Evolutionary conservation across 495 filamentous ascomycete genomes (phyloP).

Genomic region (Penicillium nucicola): DNA sequence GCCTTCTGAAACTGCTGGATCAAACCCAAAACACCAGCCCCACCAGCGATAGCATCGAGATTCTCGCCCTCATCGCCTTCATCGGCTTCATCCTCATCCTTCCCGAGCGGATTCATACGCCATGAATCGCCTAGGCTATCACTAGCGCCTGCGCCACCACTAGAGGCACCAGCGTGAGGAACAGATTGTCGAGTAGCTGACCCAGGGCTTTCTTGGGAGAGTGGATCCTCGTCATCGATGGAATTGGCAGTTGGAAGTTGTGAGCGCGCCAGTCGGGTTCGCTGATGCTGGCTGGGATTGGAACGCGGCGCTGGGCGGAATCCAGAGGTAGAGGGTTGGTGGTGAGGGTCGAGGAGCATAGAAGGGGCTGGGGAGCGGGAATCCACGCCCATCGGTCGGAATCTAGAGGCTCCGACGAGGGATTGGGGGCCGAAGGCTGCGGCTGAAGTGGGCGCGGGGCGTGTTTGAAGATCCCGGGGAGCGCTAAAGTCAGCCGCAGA

Average conservation of each 20-base stretch:
- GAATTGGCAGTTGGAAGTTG: conserved; percentile 30
- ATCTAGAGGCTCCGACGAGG: conserved; percentile 25
- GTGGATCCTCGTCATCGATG: conserved; percentile 42
- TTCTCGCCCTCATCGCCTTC: conserved; percentile 49
- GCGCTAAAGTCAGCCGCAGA: conserved; percentile 47
- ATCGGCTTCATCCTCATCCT: conserved; percentile 40
- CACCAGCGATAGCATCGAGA: conserved; percentile 45
- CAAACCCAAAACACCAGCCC: conserved; percentile 70
- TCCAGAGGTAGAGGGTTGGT: conserved; percentile 67
- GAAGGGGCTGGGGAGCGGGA: conserved; percentile 51
- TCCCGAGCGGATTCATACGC: conserved; percentile 53
- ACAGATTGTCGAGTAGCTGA: conserved; percentile 21
- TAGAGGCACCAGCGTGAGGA: conserved; percentile 29
- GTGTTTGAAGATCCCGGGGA: conserved; percentile 40
- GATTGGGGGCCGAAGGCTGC: conserved; percentile 29
- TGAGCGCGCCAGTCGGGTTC: conserved; percentile 44
- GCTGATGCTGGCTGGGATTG: conserved; percentile 47
- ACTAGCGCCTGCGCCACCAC: conserved; percentile 43
- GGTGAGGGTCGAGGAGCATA: conserved; percentile 79
- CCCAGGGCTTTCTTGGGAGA: conserved; percentile 20
- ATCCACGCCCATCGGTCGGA: conserved; percentile 28
- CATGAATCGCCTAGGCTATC: conserved; percentile 65
- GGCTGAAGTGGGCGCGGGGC: conserved; percentile 20
- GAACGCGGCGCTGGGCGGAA: conserved; percentile 40
- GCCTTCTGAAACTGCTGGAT: conserved; percentile 89